Conservation (phyloP, 768 basidiomycete species). For the Fomitopsis serialis region DNA sequence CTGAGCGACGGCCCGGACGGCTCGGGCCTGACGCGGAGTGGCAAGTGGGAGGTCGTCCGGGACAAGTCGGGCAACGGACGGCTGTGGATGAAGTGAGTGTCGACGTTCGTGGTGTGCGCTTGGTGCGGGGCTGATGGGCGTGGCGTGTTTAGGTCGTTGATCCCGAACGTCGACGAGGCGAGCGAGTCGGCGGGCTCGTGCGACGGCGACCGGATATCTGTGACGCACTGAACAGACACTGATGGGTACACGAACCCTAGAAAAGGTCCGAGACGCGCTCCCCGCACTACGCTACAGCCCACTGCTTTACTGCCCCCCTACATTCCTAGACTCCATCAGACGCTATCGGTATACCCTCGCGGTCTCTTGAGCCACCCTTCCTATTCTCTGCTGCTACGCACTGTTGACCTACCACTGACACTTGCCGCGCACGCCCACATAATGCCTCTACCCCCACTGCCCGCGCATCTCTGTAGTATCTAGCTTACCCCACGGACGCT, state of each 20-base stretch:
- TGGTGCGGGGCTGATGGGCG: background rate
- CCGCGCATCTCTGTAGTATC: background rate
- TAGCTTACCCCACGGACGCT: background rate
- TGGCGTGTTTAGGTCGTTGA: conserved; percentile 9
- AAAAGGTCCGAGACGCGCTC: conserved; percentile 2
- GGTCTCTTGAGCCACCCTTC: background rate
- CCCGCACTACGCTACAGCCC: background rate
- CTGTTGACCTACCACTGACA: background rate
- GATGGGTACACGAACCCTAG: background rate
- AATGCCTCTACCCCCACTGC: too few species aligned
- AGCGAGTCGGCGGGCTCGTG: background rate
- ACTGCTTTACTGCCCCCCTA: background rate
- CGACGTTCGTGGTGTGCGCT: background rate
- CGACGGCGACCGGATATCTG: background rate
- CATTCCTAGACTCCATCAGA: background rate
- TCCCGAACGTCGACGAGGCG: conserved; percentile 14
- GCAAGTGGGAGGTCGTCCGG: conserved; percentile 50
- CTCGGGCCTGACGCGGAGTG: conserved; percentile 21
- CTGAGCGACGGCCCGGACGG: conserved; percentile 31
- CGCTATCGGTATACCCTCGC: background rate
- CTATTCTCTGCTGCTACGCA: background rate
- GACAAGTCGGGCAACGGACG: conserved; percentile 56
- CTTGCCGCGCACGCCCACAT: background rate
- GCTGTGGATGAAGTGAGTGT: conserved; percentile 58
- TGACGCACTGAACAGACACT: background rate